phyloP scores from a whole-genome alignment of 352 stramenopile genomes.

The Phytopythium kandeliae region DNA sequence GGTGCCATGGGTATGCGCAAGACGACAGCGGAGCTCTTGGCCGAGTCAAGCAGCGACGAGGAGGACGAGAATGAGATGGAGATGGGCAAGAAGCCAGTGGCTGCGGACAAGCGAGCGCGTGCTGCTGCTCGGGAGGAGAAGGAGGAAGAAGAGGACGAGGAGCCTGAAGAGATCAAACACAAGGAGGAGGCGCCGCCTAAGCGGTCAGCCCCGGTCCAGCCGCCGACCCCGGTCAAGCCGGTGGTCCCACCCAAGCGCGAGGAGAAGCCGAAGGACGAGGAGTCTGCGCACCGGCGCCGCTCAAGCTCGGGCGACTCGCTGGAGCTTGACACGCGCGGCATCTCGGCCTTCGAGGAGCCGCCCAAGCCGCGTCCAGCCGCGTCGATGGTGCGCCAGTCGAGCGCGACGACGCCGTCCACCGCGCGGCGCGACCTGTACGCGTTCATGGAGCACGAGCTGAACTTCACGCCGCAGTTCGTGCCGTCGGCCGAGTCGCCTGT shows the following conservation, averaged over 20 bases:
- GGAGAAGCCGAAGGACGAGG: conserved; percentile 29
- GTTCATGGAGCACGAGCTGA: conserved; percentile 79
- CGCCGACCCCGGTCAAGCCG: conserved; percentile 12
- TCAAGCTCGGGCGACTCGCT: conserved; percentile 79
- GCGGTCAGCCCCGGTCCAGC: conserved; percentile 18
- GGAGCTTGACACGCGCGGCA: conserved; percentile 73
- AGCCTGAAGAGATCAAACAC: neutral
- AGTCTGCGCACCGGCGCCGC: conserved; percentile 33
- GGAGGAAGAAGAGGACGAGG: conserved; percentile 13
- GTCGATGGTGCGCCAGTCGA: conserved; percentile 12
- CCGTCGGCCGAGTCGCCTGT: conserved; percentile 83
- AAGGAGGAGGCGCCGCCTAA: conserved; percentile 6
- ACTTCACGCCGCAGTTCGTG: conserved; percentile 83
- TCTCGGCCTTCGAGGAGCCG: conserved; percentile 68
- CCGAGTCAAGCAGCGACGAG: conserved; percentile 79
- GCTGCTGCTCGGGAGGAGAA: conserved; percentile 10
- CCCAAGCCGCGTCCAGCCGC: conserved; percentile 24
- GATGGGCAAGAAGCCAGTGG: conserved; percentile 48
- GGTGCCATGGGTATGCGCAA: conserved; percentile 58
- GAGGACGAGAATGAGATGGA: conserved; percentile 43
- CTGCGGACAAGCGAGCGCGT: conserved; percentile 12
- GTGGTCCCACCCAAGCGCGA: conserved; percentile 26
- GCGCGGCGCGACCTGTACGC: conserved; percentile 84
- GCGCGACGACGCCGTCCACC: conserved; percentile 35
- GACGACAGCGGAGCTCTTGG: conserved; percentile 59